These are phyloP conservation scores for Agaricus bisporus DNA, from an alignment of 768 basidiomycete species.

Conservation along the genomic window DNA sequence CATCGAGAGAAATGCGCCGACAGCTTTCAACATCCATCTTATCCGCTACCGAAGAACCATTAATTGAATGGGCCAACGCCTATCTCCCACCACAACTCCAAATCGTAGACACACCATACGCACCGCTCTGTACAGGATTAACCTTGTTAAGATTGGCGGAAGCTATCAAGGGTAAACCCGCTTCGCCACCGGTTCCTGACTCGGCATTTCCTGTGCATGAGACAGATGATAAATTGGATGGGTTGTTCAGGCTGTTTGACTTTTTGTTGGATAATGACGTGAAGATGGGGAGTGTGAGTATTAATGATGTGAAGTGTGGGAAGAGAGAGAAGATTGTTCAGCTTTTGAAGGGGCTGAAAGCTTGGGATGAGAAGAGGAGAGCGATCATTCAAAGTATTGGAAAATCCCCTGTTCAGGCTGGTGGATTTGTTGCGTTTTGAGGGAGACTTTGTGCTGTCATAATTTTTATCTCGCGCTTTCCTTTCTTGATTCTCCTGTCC, in stretches of 20 bases:
- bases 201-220: slow-evolving; percentile 66
- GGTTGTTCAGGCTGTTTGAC: slow-evolving; percentile 86
- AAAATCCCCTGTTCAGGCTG: slow-evolving; percentile 28
- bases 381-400: slow-evolving; percentile 50
- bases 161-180: slow-evolving; percentile 59
- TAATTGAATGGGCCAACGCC: slow-evolving; percentile 87
- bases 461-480: no score
- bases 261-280: slow-evolving; percentile 89
- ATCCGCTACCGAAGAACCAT: slow-evolving; percentile 32
- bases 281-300: slow-evolving; percentile 86
- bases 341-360: slow-evolving; percentile 68
- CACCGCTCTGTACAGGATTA: slow-evolving; percentile 58
- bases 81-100: slow-evolving; percentile 64
- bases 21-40: slow-evolving; percentile 23
- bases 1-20: slow-evolving; percentile 58
- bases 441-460: background rate
- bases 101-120: slow-evolving; percentile 37
- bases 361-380: slow-evolving; percentile 74
- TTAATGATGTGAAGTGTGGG: slow-evolving; percentile 86
- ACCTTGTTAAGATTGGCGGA: slow-evolving; percentile 83
- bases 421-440: slow-evolving; percentile 26
- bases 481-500: no score
- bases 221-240: slow-evolving; percentile 77
- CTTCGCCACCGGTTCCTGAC: slow-evolving; percentile 70
- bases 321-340: slow-evolving; percentile 78